Evolutionary conservation across 176 grass and related monocot species (phyloP).

Genomic region (Triticum monococcum): DNA sequence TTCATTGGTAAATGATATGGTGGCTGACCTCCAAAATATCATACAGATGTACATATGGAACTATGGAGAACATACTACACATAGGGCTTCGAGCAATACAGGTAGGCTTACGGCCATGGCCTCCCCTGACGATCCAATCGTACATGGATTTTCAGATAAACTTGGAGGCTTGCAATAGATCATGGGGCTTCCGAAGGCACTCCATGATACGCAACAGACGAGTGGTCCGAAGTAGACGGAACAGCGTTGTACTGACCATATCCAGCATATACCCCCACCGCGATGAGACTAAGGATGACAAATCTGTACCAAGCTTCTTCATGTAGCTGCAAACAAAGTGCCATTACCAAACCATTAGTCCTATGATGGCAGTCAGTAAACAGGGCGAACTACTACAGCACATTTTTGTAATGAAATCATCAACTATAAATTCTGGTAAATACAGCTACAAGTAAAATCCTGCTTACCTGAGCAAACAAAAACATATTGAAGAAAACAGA

Average conservation of each 20-base stretch:
- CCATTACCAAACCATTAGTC: not conserved
- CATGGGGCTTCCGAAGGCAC: slow-evolving; percentile 56
- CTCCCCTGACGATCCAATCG: not conserved
- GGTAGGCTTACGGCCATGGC: not conserved
- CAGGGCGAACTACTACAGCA: not conserved
- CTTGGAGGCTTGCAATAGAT: slow-evolving; percentile 4
- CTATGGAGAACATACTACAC: not conserved
- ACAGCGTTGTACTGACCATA: slow-evolving; percentile 80
- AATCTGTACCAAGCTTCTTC: slow-evolving; percentile 98
- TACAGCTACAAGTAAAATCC: not conserved
- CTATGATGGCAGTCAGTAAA: too few relatives aligned
- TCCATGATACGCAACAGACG: slow-evolving; percentile 49
- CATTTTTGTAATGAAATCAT: not conserved
- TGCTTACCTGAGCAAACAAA: slow-evolving; percentile 78
- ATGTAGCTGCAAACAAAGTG: slow-evolving; percentile 67
- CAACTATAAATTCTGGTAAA: not conserved
- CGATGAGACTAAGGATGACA: slow-evolving; percentile 67
- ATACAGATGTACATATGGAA: not conserved
- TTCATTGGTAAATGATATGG: not conserved
- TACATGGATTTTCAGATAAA: not conserved
- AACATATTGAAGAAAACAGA: slow-evolving; percentile 97
- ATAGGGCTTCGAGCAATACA: not conserved
- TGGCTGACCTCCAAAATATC: not conserved
- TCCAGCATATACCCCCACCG: slow-evolving; percentile 63
- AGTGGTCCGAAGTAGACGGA: slow-evolving; percentile 48